Base-by-base conservation (phyloP, 1,284 basidiomycete species). In the Exsudoporus floridanus region DNA sequence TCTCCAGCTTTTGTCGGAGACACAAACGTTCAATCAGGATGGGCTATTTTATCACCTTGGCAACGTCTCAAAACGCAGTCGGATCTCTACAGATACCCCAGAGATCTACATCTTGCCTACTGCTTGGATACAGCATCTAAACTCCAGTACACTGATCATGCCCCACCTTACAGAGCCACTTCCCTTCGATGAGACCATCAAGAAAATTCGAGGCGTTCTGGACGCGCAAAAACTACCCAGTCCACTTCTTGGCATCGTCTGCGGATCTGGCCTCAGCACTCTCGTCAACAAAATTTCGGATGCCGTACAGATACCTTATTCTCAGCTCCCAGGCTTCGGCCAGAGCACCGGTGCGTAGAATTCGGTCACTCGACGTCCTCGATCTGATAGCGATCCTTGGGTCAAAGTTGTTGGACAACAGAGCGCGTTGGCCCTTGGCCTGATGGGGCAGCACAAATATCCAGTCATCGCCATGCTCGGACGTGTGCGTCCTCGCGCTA, bases 381-480 rank as follows among this genome's bases (percentile, higher is more conserved):
- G 13, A 46, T 4, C 30, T 42, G 37, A 57, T 23, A 40, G 41
- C 18, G 25, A 36, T 36, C 1, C 5, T 44, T 19, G 40, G 12
- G 18, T 37, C 34, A 50, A 62, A 83, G 91, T 92, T 10, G 72
- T 70, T 23, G 92, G 92, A 19, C 92, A 94, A 62, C 81, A 82
- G 68, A 90, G 88, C 53, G 70, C 77, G 8, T 76, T 94, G 18
- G 90, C 88, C 0, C 92, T 94, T 70, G 91, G 91, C 5, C 70
- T 84, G 35, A 73, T 92, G 58, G 84, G 88, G 1, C 67, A 71
- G 30, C 78, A 73, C 13, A 75, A 69, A 61, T 77, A 88, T 0
- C 87, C 90, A 0, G 89, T 90, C 3, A 88, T 93, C 2, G 90
- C 85, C 2, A 92, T 92, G 86, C 82, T 93, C 21, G 90, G 91